Percentiles rank a stretch among this genome's conserved stretches.
These are phyloP conservation scores for Trametes cingulata DNA, from an alignment of 768 basidiomycete species.

Conservation along the genomic window DNA sequence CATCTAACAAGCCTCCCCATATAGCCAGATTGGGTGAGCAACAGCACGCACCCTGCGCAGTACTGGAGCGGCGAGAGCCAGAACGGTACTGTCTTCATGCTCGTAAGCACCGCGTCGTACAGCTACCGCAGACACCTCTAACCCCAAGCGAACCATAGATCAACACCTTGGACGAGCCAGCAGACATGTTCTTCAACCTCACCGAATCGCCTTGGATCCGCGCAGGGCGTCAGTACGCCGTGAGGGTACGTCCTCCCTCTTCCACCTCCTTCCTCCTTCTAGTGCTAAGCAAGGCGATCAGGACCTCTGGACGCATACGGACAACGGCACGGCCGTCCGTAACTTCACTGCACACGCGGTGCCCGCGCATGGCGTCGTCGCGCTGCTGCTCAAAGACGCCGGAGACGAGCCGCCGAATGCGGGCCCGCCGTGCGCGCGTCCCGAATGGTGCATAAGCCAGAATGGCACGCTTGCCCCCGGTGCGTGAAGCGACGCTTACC, in stretches of 20 bases:
- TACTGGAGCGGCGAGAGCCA: constrained; percentile 70
- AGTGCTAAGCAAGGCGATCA: constrained; percentile 26
- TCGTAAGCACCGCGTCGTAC: constrained; percentile 45
- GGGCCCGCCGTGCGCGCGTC: constrained; percentile 56
- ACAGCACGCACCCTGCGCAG: constrained; percentile 58
- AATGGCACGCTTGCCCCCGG: constrained; percentile 47
- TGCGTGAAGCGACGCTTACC: neutral
- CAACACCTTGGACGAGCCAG: constrained; percentile 57
- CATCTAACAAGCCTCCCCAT: constrained; percentile 25
- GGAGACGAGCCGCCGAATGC: constrained; percentile 64
- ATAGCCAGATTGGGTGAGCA: constrained; percentile 42
- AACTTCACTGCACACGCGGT: constrained; percentile 59
- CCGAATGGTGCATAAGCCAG: constrained; percentile 58
- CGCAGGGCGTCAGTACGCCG: constrained; percentile 63
- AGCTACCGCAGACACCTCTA: neutral
- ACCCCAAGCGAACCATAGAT: constrained; percentile 40
- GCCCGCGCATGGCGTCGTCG: constrained; percentile 70
- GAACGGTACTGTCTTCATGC: constrained; percentile 68
- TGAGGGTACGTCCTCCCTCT: constrained; percentile 47
- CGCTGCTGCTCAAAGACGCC: constrained; percentile 62
- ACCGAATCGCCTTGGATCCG: constrained; percentile 73
- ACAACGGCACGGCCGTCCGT: constrained; percentile 66
- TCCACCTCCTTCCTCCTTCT: constrained; percentile 1
- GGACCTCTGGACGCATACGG: constrained; percentile 75
- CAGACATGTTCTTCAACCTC: constrained; percentile 60